Percentiles rank a stretch among this genome's conserved stretches.
phyloP scores from a whole-genome alignment of 148 eudicot genomes.

The Tetragonia tetragonoides region DNA sequence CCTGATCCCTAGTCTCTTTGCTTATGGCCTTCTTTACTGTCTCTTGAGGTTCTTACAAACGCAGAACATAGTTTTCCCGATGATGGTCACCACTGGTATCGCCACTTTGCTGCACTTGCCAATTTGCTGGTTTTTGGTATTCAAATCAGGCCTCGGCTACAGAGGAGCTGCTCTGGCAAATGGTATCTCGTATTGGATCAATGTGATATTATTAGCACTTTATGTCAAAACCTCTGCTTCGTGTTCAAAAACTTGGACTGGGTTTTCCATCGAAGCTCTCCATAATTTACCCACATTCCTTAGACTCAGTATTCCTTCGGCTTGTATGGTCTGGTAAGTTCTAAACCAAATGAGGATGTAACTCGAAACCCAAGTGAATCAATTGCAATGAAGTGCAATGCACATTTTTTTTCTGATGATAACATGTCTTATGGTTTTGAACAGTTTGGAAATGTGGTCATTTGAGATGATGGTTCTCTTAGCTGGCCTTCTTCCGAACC shows the following conservation, averaged over 20 bases:
- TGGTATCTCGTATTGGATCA: conserved; percentile 57
- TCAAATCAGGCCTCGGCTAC: conserved; percentile 48
- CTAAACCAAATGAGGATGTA: too few species aligned
- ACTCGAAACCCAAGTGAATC: too few species aligned
- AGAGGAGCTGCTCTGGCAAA: conserved; percentile 68
- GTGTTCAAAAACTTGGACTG: conserved; percentile 52
- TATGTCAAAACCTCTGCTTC: conserved; percentile 53
- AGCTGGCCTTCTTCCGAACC: conserved; percentile 27
- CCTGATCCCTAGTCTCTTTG: conserved; percentile 63
- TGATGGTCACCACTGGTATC: conserved; percentile 56
- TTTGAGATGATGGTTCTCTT: conserved; percentile 26
- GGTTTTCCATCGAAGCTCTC: conserved; percentile 24
- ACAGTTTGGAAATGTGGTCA: conserved; percentile 30
- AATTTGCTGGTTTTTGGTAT: conserved; percentile 55
- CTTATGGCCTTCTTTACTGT: conserved; percentile 54
- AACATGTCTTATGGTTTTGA: background rate
- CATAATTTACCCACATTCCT: conserved; percentile 15
- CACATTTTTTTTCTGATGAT: too few species aligned
- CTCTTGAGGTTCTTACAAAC: conserved; percentile 60
- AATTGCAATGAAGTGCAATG: too few species aligned
- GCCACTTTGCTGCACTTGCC: conserved; percentile 47
- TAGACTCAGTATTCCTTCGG: conserved; percentile 25
- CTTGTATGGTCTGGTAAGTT: conserved; percentile 25
- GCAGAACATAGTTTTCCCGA: conserved; percentile 59
- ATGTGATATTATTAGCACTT: conserved; percentile 37